Percentiles rank a stretch among this genome's conserved stretches.
Evolutionary conservation across 2,329 filamentous ascomycete species (phyloP).

Genomic region (Fusarium scirpi): DNA sequence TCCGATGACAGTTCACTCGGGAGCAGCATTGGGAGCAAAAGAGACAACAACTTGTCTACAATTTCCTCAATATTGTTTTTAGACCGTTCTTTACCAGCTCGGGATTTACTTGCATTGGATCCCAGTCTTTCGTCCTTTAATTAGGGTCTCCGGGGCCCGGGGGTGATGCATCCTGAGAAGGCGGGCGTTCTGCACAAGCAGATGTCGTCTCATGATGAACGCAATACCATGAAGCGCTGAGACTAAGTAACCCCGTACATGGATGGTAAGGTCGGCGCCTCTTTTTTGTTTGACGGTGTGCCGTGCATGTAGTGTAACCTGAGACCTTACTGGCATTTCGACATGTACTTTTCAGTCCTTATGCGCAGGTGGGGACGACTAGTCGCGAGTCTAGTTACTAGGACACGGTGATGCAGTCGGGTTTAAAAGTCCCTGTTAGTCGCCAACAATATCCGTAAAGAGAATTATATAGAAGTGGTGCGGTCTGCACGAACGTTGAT

Average conservation of each 20-base stretch:
- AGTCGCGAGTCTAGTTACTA: background rate
- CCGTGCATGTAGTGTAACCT: slow-evolving; percentile 17
- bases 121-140: slow-evolving; percentile 28
- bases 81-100: slow-evolving; percentile 40
- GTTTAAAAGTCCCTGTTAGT: slow-evolving; percentile 8
- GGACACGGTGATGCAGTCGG: slow-evolving; percentile 3
- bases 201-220: slow-evolving; percentile 23
- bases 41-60: slow-evolving; percentile 18
- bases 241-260: slow-evolving; percentile 18
- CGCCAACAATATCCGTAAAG: background rate
- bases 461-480: slow-evolving; percentile 9
- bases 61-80: slow-evolving; percentile 31
- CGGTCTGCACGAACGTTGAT: slow-evolving; percentile 23
- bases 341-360: slow-evolving; percentile 21
- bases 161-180: slow-evolving; percentile 26
- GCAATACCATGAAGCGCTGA: slow-evolving; percentile 12
- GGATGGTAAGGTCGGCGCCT: slow-evolving; percentile 16
- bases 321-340: slow-evolving; percentile 32
- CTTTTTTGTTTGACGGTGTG: slow-evolving; percentile 25
- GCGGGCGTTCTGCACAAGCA: slow-evolving; percentile 16
- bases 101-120: slow-evolving; percentile 39
- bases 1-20: slow-evolving; percentile 10
- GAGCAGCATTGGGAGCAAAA: slow-evolving; percentile 11
- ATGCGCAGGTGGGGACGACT: slow-evolving; percentile 30
- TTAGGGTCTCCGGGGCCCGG: slow-evolving; percentile 17